These are phyloP conservation scores for Phoma sp. DNA, from an alignment of 2,329 filamentous ascomycete species.

Conservation along the genomic window DNA sequence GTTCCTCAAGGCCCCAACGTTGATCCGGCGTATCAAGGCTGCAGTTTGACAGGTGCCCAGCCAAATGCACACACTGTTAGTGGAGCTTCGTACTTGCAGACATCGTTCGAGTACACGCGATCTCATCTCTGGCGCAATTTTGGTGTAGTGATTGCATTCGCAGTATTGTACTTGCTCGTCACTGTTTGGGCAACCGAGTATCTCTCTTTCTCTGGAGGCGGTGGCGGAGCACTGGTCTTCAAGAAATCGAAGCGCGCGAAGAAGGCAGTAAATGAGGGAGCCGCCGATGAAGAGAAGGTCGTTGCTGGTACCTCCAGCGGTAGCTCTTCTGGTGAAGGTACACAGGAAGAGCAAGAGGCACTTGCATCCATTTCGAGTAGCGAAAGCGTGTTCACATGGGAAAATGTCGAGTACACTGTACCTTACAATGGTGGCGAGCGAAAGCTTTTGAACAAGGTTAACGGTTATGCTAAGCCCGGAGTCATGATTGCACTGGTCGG, in stretches of 20 bases:
- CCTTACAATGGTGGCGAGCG: slow-evolving; percentile 68
- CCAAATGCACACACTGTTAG: slow-evolving; percentile 58
- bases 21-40: slow-evolving; percentile 65
- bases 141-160: slow-evolving; percentile 77
- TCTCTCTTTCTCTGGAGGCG: slow-evolving; percentile 66
- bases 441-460: slow-evolving; percentile 71
- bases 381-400: slow-evolving; percentile 48
- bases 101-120: slow-evolving; percentile 63
- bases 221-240: slow-evolving; percentile 73
- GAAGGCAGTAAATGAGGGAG: slow-evolving; percentile 56
- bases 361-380: slow-evolving; percentile 46
- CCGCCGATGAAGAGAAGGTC: slow-evolving; percentile 65
- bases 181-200: slow-evolving; percentile 74
- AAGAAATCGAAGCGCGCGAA: slow-evolving; percentile 70
- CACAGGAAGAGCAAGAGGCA: slow-evolving; percentile 37
- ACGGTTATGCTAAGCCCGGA: slow-evolving; percentile 80
- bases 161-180: slow-evolving; percentile 73
- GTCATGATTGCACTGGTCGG: slow-evolving; percentile 82
- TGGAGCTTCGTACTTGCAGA: slow-evolving; percentile 61
- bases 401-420: slow-evolving; percentile 68
- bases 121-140: slow-evolving; percentile 74
- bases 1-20: slow-evolving; percentile 64
- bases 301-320: slow-evolving; percentile 33
- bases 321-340: slow-evolving; percentile 29
- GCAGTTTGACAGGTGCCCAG: slow-evolving; percentile 63